Evolutionary conservation across 495 filamentous ascomycete species (phyloP).

Genomic region (Pseudoneurospora amorphoporcata): DNA sequence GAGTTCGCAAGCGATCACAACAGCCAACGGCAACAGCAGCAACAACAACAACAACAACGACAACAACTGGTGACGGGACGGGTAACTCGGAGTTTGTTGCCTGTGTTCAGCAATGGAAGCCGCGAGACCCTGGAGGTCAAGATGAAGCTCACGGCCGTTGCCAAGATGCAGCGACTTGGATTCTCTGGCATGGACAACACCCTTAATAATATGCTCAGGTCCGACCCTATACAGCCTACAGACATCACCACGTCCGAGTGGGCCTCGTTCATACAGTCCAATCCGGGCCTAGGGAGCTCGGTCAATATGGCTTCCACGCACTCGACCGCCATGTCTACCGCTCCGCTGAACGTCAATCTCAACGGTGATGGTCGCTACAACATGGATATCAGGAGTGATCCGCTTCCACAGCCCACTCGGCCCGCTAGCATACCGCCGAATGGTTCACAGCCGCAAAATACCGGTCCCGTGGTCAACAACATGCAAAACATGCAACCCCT

Average conservation of each 20-base stretch:
- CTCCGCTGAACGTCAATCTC: conserved; percentile 12
- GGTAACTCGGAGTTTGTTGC: conserved; percentile 73
- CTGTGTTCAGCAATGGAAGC: conserved; percentile 70
- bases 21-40: conserved; percentile 37
- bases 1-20: conserved; percentile 39
- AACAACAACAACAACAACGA: conserved; percentile 41
- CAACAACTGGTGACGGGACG: conserved; percentile 79
- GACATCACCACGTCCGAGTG: conserved; percentile 35
- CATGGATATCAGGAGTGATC: conserved; percentile 12
- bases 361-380: conserved; percentile 8
- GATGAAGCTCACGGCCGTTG: conserved; percentile 73
- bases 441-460: conserved; percentile 1
- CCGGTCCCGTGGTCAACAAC: conserved; percentile 1
- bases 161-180: conserved; percentile 52
- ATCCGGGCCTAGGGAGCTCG: conserved; percentile 24
- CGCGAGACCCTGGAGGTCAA: conserved; percentile 93
- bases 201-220: conserved; percentile 12
- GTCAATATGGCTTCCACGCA: conserved; percentile 15
- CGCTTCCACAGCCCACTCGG: conserved; percentile 8
- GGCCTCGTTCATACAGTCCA: conserved; percentile 38
- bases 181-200: conserved; percentile 13
- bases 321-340: conserved; percentile 20
- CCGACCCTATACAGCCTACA: conserved; percentile 21
- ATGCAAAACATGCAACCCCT: background rate
- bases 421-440: conserved; percentile 17